Conservation (phyloP, 257 asterid species). For the Vinca minor region DNA sequence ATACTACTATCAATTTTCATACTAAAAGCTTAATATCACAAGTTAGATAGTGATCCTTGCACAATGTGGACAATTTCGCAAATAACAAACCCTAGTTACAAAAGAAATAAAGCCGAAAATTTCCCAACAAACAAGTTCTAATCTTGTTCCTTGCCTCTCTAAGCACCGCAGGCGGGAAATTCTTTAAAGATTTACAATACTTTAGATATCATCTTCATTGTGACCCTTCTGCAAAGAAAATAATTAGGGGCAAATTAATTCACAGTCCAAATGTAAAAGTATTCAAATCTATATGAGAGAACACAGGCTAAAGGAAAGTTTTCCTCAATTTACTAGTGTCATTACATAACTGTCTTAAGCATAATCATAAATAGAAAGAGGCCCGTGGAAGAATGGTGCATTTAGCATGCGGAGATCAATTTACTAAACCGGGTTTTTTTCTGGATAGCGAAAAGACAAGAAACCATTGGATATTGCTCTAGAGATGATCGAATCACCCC, state of each 20-base stretch:
- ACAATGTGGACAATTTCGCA: background rate
- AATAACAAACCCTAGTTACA: background rate
- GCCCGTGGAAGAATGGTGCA: background rate
- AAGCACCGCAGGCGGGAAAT: background rate
- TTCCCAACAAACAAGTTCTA: background rate
- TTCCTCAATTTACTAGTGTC: background rate
- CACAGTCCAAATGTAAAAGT: background rate
- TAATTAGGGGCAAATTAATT: background rate
- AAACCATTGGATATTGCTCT: background rate
- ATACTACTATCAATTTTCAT: too few relatives aligned
- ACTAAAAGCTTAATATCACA: background rate
- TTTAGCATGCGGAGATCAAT: background rate
- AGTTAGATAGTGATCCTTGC: background rate
- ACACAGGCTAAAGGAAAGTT: background rate
- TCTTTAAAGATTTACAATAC: background rate
- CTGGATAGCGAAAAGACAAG: background rate
- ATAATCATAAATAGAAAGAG: background rate
- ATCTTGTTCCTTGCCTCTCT: background rate
- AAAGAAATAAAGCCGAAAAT: slow-evolving; percentile 4
- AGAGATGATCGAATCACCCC: background rate
- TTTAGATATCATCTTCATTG: background rate
- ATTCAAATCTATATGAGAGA: background rate
- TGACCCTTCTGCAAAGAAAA: slow-evolving; percentile 1
- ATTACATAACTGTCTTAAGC: background rate
- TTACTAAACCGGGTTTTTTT: background rate